These are phyloP conservation scores for Xylariales sp. DNA, from an alignment of 2,329 filamentous ascomycete genomes.

Conservation along the genomic window DNA sequence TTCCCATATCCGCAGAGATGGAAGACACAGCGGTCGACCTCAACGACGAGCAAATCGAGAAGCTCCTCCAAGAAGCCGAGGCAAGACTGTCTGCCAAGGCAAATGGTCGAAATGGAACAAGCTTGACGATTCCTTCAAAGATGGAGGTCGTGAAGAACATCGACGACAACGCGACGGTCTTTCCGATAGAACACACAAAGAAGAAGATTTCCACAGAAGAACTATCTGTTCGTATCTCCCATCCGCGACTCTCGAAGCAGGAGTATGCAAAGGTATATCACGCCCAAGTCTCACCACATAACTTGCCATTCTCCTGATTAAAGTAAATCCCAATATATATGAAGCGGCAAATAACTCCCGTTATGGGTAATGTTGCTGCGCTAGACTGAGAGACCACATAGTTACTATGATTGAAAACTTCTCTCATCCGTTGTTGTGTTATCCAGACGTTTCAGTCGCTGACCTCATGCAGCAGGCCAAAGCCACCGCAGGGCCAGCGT, in stretches of 20 bases:
- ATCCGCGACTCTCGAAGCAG: conserved; percentile 23
- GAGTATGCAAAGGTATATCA: conserved; percentile 24
- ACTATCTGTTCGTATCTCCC: conserved; percentile 23
- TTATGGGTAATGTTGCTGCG: conserved; percentile 75
- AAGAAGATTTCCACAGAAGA: conserved; percentile 11
- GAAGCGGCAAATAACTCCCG: conserved; percentile 71
- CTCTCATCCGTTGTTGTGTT: no score
- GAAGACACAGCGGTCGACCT: conserved; percentile 37
- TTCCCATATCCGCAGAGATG: no score
- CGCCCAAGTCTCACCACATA: no score
- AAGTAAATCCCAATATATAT: conserved; percentile 61
- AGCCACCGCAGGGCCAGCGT: conserved; percentile 68
- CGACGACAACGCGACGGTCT: background rate
- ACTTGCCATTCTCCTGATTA: no score
- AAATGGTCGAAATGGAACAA: conserved; percentile 18
- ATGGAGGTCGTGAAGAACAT: conserved; percentile 19
- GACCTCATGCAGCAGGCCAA: conserved; percentile 13
- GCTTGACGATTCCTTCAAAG: conserved; percentile 28
- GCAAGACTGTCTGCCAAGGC: conserved; percentile 39
- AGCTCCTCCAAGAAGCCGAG: conserved; percentile 61
- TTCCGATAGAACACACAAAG: background rate
- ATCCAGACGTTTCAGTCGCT: no score
- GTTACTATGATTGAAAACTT: conserved; percentile 63
- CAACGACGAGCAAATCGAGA: conserved; percentile 59
- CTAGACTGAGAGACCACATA: conserved; percentile 58